Conservation (phyloP, 495 filamentous ascomycete species). For the Aspergillus avenaceus region DNA sequence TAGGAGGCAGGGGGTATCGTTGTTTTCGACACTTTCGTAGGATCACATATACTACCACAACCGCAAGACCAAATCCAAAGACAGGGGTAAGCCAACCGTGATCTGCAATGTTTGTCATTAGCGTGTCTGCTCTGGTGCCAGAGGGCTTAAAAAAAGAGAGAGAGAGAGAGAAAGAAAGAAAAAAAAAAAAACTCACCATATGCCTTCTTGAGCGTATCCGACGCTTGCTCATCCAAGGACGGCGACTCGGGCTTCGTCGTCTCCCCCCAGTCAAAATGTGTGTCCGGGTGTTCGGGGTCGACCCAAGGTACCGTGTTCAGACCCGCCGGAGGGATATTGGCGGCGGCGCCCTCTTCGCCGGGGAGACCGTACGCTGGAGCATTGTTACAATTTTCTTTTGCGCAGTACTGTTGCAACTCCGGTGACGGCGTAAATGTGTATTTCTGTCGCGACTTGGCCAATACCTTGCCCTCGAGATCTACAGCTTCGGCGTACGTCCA, state of each 20-base stretch:
- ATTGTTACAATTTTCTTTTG: conserved; percentile 28
- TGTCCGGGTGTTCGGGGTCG: conserved; percentile 26
- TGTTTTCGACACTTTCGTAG: neutral
- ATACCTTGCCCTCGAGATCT: conserved; percentile 25
- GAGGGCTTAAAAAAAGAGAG: no score
- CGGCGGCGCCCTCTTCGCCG: conserved; percentile 25
- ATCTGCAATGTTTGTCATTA: neutral
- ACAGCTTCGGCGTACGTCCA: conserved; percentile 38
- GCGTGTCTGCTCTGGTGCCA: no score
- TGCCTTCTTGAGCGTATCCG: neutral
- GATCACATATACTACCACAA: neutral
- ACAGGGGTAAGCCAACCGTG: neutral
- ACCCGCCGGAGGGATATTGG: conserved; percentile 30
- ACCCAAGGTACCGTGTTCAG: conserved; percentile 42
- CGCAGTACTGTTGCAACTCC: conserved; percentile 34
- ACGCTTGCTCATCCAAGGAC: neutral
- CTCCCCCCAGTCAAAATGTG: conserved; percentile 12
- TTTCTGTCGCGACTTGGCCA: conserved; percentile 31
- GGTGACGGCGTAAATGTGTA: conserved; percentile 41
- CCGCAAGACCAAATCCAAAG: neutral
- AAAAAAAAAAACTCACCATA: conserved; percentile 8
- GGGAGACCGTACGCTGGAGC: conserved; percentile 32
- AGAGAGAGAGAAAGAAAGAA: no score
- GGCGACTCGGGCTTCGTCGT: neutral
- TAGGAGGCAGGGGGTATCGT: neutral